Percentiles rank a stretch among this genome's conserved stretches.
Conservation (phyloP, 306 rosid genomes). For the Vigna angularis region DNA sequence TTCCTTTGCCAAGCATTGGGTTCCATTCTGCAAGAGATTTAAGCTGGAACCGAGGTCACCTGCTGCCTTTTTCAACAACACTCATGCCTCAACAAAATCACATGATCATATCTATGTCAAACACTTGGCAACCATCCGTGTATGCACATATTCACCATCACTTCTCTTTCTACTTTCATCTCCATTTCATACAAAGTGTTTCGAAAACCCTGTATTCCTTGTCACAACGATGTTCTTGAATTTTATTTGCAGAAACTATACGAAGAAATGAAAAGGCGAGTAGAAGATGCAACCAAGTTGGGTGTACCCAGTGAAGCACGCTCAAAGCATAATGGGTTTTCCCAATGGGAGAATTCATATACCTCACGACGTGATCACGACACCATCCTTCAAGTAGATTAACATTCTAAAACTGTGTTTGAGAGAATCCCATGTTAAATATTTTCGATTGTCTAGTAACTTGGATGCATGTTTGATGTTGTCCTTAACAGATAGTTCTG, state of each 20-base stretch:
- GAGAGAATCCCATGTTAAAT: background rate
- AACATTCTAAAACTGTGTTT: background rate
- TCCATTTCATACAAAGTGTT: no score
- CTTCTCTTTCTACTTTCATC: no score
- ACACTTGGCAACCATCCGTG: slow-evolving; percentile 46
- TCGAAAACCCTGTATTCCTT: background rate
- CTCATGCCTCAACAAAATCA: background rate
- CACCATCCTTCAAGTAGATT: slow-evolving; percentile 59
- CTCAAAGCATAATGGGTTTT: slow-evolving; percentile 51
- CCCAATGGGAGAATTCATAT: slow-evolving; percentile 64
- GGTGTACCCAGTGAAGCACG: slow-evolving; percentile 56
- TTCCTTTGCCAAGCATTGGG: slow-evolving; percentile 71
- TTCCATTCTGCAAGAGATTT: slow-evolving; percentile 68
- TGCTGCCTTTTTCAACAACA: slow-evolving; percentile 54
- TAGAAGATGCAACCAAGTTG: slow-evolving; percentile 46
- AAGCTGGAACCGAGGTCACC: slow-evolving; percentile 68
- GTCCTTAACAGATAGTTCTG: slow-evolving; percentile 54
- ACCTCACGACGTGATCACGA: slow-evolving; percentile 53
- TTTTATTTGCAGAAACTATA: slow-evolving; percentile 53
- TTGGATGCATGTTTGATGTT: background rate
- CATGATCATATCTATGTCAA: background rate
- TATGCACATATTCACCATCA: background rate
- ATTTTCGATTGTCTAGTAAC: no score
- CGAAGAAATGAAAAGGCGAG: slow-evolving; percentile 57
- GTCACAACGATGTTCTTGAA: background rate